Base-by-base conservation (phyloP, 495 filamentous ascomycete genomes). In the Oleoguttula mirabilis region DNA sequence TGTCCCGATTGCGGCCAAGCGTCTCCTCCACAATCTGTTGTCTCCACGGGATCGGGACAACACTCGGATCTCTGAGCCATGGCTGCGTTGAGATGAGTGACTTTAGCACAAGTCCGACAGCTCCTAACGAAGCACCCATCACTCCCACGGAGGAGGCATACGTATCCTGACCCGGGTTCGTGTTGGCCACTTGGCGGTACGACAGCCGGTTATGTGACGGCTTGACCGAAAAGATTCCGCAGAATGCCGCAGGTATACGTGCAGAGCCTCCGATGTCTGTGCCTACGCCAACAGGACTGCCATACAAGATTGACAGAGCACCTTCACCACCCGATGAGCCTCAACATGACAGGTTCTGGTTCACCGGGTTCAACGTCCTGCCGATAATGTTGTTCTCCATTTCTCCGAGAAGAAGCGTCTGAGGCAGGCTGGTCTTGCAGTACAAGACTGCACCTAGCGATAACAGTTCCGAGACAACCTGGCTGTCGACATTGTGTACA, bases 1-100 rank as follows among this genome's bases (percentile, higher is more conserved):
- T 55, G 20, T 58, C 43, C 11, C 60, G 43, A 8, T 69, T 64
- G 35, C 68, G 46, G 22, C 66, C 60, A 12, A 60, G 57, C 2
- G 71, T 66, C 14, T 71, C 49, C 25, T 67, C 66, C 33, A 69
- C 61, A 12, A 63, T 45, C 8, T 70, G 63, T 22, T 70, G 60
- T 35, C 77, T 64, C 79, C 77, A 83, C 4, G 79, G 79, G 4
- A 83, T 45, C 43, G 78, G 70, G 31, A 69, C 43, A 1, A 70
- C 72, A n/a, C 76, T 56, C 0, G 79, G 79, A 59, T 83, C 79
- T 51, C 73, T 63, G 6, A 73, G 59, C 79, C 79, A 83, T 8
- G 79, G 79, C 42, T 75, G 42, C 38, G 69, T 65, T n/a, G 50
- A 58, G 14, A 83, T 54, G 4, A 82, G 49, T 0, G 65, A 52